These are phyloP conservation scores for Sphagnum fallax DNA, from an alignment of 228 moss, liverwort and hornwort species.

Conservation along the genomic window DNA sequence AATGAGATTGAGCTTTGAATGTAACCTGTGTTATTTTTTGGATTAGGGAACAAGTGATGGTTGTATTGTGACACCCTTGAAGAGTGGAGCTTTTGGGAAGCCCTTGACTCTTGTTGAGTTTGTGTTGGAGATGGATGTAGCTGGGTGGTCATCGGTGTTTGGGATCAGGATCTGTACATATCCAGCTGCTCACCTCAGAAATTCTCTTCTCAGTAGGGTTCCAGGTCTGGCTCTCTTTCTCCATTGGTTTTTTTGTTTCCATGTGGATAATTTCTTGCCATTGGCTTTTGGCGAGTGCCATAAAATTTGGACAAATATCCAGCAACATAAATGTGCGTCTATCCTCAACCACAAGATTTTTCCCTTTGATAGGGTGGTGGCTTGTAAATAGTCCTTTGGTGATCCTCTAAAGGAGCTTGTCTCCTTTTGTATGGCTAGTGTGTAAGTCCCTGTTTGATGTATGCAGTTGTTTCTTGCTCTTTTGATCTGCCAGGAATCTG, in stretches of 20 bases:
- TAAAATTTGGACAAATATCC: not conserved
- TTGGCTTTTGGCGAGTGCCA: too few relatives aligned
- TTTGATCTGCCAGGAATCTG: slow-evolving; percentile 38
- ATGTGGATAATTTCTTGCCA: too few relatives aligned
- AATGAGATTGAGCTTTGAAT: too few relatives aligned
- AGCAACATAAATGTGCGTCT: not conserved
- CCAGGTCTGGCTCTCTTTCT: slow-evolving; percentile 35
- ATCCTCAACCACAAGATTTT: not conserved
- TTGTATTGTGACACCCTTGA: slow-evolving; percentile 62
- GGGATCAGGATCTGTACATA: slow-evolving; percentile 53
- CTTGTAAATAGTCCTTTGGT: too few relatives aligned
- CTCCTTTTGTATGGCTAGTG: too few relatives aligned
- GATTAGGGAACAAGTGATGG: slow-evolving; percentile 41
- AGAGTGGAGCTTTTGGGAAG: slow-evolving; percentile 39
- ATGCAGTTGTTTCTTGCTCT: not conserved
- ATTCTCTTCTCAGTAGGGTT: slow-evolving; percentile 55
- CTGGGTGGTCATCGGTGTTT: slow-evolving; percentile 65
- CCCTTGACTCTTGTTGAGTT: slow-evolving; percentile 53
- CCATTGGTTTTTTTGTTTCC: too few relatives aligned
- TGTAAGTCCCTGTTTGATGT: too few relatives aligned
- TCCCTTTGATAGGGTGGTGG: not conserved
- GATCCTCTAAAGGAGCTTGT: too few relatives aligned
- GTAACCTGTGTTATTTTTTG: too few relatives aligned
- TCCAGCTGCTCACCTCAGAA: slow-evolving; percentile 43
- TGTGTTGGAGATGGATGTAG: slow-evolving; percentile 65